Conservation (phyloP, 2,329 filamentous ascomycete species). For the Ophiostoma novo-ulmi region DNA sequence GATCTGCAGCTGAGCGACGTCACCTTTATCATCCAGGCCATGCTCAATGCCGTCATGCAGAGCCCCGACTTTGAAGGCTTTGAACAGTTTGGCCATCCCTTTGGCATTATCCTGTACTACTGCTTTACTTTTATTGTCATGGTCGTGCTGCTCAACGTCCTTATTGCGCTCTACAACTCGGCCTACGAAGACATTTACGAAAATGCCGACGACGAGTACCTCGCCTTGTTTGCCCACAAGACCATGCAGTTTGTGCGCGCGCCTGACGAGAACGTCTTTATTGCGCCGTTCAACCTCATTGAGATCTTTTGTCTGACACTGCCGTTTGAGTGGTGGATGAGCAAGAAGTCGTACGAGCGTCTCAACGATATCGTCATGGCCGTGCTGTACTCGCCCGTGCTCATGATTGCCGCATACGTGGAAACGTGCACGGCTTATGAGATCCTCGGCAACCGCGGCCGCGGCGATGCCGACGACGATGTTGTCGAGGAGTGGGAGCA, state of each 20-base stretch:
- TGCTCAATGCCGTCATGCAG: slow-evolving; percentile 88
- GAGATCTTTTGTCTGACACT: slow-evolving; percentile 75
- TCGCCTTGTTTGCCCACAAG: slow-evolving; percentile 87
- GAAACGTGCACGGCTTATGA: slow-evolving; percentile 61
- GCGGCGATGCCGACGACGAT: slow-evolving; percentile 87
- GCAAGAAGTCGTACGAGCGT: slow-evolving; percentile 64
- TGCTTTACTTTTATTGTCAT: slow-evolving; percentile 94
- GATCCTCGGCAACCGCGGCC: slow-evolving; percentile 67
- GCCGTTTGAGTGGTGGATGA: slow-evolving; percentile 94
- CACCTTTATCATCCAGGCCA: slow-evolving; percentile 69
- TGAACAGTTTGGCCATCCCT: slow-evolving; percentile 84
- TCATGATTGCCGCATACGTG: slow-evolving; percentile 69
- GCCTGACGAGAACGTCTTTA: slow-evolving; percentile 97
- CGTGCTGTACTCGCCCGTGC: slow-evolving; percentile 74
- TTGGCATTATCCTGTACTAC: slow-evolving; percentile 94
- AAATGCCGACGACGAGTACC: slow-evolving; percentile 90
- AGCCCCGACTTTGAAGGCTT: slow-evolving; percentile 86
- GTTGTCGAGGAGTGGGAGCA: slow-evolving; percentile 91
- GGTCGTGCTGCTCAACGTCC: slow-evolving; percentile 81
- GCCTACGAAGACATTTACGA: slow-evolving; percentile 93
- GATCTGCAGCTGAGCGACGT: slow-evolving; percentile 64
- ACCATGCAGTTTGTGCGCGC: slow-evolving; percentile 96
- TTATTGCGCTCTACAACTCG: slow-evolving; percentile 95
- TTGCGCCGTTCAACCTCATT: slow-evolving; percentile 89
- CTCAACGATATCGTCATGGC: slow-evolving; percentile 72